Conservation (phyloP, 495 filamentous ascomycete genomes). For the Aspergillus cavernicola region DNA sequence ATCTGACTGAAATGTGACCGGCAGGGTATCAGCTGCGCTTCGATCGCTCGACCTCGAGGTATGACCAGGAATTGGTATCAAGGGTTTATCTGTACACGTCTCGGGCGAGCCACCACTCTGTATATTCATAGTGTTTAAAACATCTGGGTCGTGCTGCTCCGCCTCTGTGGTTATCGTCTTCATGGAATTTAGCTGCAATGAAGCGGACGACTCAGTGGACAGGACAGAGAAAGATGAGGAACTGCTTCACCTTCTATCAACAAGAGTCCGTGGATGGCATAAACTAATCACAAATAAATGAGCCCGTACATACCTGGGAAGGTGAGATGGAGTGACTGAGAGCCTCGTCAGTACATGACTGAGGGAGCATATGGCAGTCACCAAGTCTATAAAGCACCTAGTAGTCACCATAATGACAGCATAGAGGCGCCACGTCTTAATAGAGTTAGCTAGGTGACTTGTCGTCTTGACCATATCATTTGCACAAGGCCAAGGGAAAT, state of each 20-base stretch:
- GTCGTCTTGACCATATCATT: neutral
- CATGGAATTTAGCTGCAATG: neutral
- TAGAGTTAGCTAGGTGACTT: conserved; percentile 4
- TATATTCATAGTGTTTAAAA: conserved; percentile 3
- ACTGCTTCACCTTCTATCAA: conserved; percentile 1
- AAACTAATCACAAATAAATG: conserved; percentile 3
- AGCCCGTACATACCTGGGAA: conserved; percentile 6
- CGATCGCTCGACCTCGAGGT: neutral
- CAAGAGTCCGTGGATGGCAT: neutral
- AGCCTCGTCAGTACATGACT: conserved; percentile 5
- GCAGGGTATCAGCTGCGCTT: conserved; percentile 2
- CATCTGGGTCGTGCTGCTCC: conserved; percentile 3
- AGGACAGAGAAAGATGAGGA: conserved; percentile 3
- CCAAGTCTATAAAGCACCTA: conserved; percentile 6
- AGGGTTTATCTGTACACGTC: neutral
- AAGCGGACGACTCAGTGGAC: conserved; percentile 1
- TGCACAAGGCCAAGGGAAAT: conserved; percentile 2
- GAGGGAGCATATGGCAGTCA: conserved; percentile 5
- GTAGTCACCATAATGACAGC: conserved; percentile 3
- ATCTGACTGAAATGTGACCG: conserved; percentile 1
- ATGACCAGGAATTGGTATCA: conserved; percentile 1
- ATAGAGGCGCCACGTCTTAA: conserved; percentile 2
- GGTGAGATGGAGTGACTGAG: conserved; percentile 1
- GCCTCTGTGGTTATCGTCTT: neutral
- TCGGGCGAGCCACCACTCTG: neutral